Base-by-base conservation (phyloP, 192 early-diverging fungal species). In the Coemansia nantahalensis region DNA sequence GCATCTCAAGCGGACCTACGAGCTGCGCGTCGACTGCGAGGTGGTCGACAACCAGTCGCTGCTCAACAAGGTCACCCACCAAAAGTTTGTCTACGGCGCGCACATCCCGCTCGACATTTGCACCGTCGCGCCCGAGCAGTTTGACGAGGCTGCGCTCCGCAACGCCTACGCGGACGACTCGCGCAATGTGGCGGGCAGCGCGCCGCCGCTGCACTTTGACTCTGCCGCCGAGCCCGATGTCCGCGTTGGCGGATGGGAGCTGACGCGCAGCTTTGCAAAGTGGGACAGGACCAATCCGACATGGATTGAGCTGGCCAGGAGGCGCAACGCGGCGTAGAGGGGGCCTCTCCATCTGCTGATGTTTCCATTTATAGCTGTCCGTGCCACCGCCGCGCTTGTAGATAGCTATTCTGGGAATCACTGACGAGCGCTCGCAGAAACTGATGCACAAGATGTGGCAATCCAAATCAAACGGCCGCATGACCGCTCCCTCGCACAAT, bases 81-180 rank as follows among this genome's bases (percentile, higher is more conserved):
- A 62, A 17, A 48, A 54, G 15, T 44, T 52, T 6, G 47, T 48
- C 0, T 72, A 64, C 30, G 24, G 30, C 4, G n/a, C 43, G 51
- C 43, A 24, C 6, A 26, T 59, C 13, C 51, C 56, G 21, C 34
- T 72, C 33, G 62, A 72, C 16, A 24, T 72, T 2, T 64, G 61
- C 23, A 59, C 56, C 6, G 23, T 64, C 16, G 45, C 68, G 37
- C 61, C 61, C 3, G 51, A 57, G 22, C 36, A 38, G 10, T 71
- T 63, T 40, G 45, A 37, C 23, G 17, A 26, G 4, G 59, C 59
- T 1, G 38, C 67, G 2, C 44, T 35, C 19, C 49, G 49, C 19
- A 69, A 69, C 9, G 67, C 67, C 7, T 69, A 62, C 48, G 48
- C 67, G 5, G 67, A 69, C 46, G 59, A 69, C 26, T 45, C 59